These are phyloP conservation scores for Coemansia sp. DNA, from an alignment of 192 early-diverging fungal genomes.

Conservation along the genomic window DNA sequence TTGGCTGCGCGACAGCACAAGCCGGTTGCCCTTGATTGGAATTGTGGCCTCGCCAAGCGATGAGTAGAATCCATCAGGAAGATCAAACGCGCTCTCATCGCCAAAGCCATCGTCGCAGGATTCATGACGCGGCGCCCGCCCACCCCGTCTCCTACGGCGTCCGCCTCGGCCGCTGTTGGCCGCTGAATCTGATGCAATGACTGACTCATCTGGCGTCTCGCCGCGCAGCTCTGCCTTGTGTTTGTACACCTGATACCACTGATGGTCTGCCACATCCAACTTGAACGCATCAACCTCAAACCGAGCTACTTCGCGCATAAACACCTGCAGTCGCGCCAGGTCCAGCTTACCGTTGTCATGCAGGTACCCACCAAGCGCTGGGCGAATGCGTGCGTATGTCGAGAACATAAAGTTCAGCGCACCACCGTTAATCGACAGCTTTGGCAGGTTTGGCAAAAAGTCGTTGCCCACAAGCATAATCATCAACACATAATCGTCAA, in stretches of 20 bases:
- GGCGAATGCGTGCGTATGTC: conserved; percentile 71
- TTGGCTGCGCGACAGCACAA: conserved; percentile 49
- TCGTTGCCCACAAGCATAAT: conserved; percentile 99
- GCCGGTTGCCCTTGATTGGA: conserved; percentile 35
- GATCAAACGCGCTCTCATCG: conserved; percentile 20
- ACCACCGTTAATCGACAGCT: conserved; percentile 91
- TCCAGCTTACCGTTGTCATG: conserved; percentile 81
- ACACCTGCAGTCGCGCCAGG: conserved; percentile 70
- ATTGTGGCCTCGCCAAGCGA: conserved; percentile 40
- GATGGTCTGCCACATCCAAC: conserved; percentile 48
- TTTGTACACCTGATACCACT: conserved; percentile 57
- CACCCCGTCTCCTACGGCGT: conserved; percentile 3
- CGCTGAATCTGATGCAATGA: conserved; percentile 13
- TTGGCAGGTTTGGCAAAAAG: conserved; percentile 92
- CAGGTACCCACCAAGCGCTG: conserved; percentile 76
- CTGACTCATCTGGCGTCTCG: conserved; percentile 25
- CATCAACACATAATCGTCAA: conserved; percentile 97
- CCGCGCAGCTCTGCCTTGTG: conserved; percentile 45
- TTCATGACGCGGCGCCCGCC: not conserved
- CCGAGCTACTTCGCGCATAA: conserved; percentile 78
- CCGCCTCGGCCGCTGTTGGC: not conserved
- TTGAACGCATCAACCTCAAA: conserved; percentile 79
- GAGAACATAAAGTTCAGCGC: conserved; percentile 90
- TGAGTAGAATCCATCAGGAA: conserved; percentile 19
- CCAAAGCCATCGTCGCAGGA: conserved; percentile 3